Base-by-base conservation (phyloP, 306 rosid species). In the Ormosia emarginata region DNA sequence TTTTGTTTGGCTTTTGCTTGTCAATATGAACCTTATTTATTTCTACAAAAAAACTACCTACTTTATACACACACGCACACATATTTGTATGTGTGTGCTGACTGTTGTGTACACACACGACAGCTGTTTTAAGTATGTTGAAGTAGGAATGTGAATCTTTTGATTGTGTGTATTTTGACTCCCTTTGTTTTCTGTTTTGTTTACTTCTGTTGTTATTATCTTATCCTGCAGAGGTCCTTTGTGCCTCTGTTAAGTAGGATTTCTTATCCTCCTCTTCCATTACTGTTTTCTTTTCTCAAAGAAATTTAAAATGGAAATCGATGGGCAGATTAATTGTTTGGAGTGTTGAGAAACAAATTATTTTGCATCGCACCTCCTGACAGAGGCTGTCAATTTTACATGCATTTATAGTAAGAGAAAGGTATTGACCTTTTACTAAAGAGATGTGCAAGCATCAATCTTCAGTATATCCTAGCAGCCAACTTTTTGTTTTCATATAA, bases 1-100 rank as follows among this genome's bases (percentile, higher is more conserved):
- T 74, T 67, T 67, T 70, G 47, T 74, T 49, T 49, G 53, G 50
- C 62, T 77, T 79, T 68, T 58, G 3, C 68, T 33, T 68, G 56
- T 37, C 46, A 41, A 56, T 71, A 34, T 71, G 77, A 74, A 53
- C 47, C 41, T 18, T 59, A 39, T 73, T 67, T 72, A 63, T 53
- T 70, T 53, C 5, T 52, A 40, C 32, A 41, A 62, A 69, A 13
- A 14, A 64, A 80, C n/a, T 61, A 40, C 52, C 13, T 18, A 36
- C 67, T 64, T 67, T 44, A 24, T 75, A 6, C 12, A 4, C 13
- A 34, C 73, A 39, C 29, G 24, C 24, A 1, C 24, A 24, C 24
- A 24, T 1, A 24, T 24, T 24, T 24, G 24, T 24, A 24, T 24
- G 24, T 2, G 15, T 34, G 24, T 24, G 24, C 24, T 24, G 24